phyloP scores from a whole-genome alignment of 805 yeast species.

The Candida ovalis region DNA sequence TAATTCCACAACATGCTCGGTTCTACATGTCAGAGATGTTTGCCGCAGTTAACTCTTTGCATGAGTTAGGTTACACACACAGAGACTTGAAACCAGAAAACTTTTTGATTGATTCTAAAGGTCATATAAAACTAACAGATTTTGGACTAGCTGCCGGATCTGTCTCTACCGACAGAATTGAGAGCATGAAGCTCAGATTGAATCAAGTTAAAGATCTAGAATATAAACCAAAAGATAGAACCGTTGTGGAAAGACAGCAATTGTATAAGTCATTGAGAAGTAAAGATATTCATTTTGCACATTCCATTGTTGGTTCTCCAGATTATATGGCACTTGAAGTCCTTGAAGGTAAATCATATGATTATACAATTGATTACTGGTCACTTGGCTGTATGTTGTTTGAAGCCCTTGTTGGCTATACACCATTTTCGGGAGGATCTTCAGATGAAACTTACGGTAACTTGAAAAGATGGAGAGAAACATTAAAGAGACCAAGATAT shows the following conservation, averaged over 20 bases:
- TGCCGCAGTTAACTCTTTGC: constrained; percentile 88
- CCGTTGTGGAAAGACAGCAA: constrained; percentile 83
- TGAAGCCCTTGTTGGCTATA: constrained; percentile 93
- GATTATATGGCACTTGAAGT: constrained; percentile 99
- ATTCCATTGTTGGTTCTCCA: constrained; percentile 96
- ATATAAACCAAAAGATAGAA: constrained; percentile 61
- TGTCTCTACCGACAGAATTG: constrained; percentile 87
- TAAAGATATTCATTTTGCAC: constrained; percentile 81
- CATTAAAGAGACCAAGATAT: constrained; percentile 84
- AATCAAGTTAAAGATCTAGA: constrained; percentile 70
- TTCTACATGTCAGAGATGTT: constrained; percentile 97
- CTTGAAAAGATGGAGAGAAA: constrained; percentile 87
- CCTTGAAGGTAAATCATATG: constrained; percentile 87
- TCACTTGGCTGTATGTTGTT: constrained; percentile 96
- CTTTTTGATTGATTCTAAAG: constrained; percentile 82
- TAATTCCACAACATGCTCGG: constrained; percentile 92
- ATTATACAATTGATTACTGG: constrained; percentile 98
- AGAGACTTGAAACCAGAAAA: constrained; percentile 96
- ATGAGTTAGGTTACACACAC: constrained; percentile 93
- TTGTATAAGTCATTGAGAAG: constrained; percentile 77
- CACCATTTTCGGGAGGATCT: constrained; percentile 92
- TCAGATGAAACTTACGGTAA: constrained; percentile 95
- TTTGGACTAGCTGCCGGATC: constrained; percentile 98
- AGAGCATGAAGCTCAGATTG: constrained; percentile 75
- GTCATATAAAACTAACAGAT: constrained; percentile 91